A percentile compares a stretch with the other conserved stretches of the same genome.
These are phyloP conservation scores for Cyclostephanos invisitatus DNA, from an alignment of 108 stramenopile species.

Conservation along the genomic window DNA sequence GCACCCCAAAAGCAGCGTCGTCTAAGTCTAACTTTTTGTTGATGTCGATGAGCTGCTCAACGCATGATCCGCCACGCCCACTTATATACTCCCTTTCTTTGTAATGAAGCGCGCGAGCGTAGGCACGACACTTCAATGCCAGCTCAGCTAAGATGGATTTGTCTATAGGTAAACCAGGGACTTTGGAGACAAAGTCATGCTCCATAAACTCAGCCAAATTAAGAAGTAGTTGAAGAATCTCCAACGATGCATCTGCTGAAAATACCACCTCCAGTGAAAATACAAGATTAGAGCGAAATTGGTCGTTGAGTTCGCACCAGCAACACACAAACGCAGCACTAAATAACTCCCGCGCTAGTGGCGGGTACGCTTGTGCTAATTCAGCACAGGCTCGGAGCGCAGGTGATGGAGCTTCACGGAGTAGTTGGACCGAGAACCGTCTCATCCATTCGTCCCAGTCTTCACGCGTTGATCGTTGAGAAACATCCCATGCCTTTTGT, in stretches of 20 bases:
- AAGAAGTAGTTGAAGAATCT: conserved; percentile 93
- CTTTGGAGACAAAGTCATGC: conserved; percentile 70
- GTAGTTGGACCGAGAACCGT: conserved; percentile 86
- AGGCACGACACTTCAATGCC: conserved; percentile 95
- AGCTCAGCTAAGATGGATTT: conserved; percentile 88
- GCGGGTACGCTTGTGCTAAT: conserved; percentile 94
- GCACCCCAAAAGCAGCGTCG: conserved; percentile 94
- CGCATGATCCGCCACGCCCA: conserved; percentile 62
- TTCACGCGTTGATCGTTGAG: conserved; percentile 84
- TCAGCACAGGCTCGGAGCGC: conserved; percentile 90
- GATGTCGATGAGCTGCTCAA: conserved; percentile 94
- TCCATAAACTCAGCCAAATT: conserved; percentile 99
- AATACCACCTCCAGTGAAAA: conserved; percentile 88
- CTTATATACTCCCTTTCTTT: conserved; percentile 90
- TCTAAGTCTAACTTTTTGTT: conserved; percentile 97
- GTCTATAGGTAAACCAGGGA: conserved; percentile 91
- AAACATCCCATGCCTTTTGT: conserved; percentile 91
- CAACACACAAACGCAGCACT: conserved; percentile 97
- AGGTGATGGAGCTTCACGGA: conserved; percentile 94
- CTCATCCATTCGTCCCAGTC: conserved; percentile 99
- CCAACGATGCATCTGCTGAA: conserved; percentile 72
- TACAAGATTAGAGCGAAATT: conserved; percentile 76
- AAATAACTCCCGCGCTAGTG: conserved; percentile 93
- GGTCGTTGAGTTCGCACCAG: conserved; percentile 87
- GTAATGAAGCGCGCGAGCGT: conserved; percentile 95